These are phyloP conservation scores for Candida chauliodis DNA, from an alignment of 805 yeast genomes.

Conservation along the genomic window DNA sequence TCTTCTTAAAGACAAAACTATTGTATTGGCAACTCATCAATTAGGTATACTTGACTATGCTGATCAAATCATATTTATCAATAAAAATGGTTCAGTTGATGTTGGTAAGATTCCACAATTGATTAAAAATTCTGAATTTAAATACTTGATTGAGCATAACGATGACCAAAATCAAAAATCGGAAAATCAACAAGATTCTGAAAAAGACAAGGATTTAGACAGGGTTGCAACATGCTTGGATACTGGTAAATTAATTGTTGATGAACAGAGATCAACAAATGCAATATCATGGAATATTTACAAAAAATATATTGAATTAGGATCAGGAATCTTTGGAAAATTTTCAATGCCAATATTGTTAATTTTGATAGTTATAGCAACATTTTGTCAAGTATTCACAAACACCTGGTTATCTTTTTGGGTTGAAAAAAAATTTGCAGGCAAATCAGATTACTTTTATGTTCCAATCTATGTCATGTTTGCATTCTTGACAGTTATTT, in stretches of 20 bases:
- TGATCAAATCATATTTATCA: slow-evolving; percentile 35
- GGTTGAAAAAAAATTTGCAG: slow-evolving; percentile 31
- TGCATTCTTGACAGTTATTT: slow-evolving; percentile 34
- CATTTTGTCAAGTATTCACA: slow-evolving; percentile 40
- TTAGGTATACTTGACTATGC: slow-evolving; percentile 36
- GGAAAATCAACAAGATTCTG: not conserved
- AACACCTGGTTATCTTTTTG: slow-evolving; percentile 45
- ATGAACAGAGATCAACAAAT: slow-evolving; percentile 36
- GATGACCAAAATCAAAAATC: slow-evolving; percentile 15
- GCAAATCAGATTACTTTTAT: slow-evolving; percentile 27
- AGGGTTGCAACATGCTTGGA: no score
- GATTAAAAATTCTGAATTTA: slow-evolving; percentile 41
- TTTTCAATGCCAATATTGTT: slow-evolving; percentile 32
- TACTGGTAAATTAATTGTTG: slow-evolving; percentile 30
- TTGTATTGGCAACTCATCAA: slow-evolving; percentile 43
- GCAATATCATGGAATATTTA: slow-evolving; percentile 39
- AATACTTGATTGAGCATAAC: slow-evolving; percentile 47
- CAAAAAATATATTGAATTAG: slow-evolving; percentile 33
- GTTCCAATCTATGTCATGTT: slow-evolving; percentile 33
- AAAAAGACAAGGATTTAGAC: slow-evolving; percentile 8
- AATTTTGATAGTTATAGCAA: slow-evolving; percentile 29
- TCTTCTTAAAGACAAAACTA: slow-evolving; percentile 30
- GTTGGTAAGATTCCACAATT: slow-evolving; percentile 34
- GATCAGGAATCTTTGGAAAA: slow-evolving; percentile 35
- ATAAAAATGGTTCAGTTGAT: slow-evolving; percentile 41